These are phyloP conservation scores for Tripidium arundinaceum DNA, from an alignment of 202 grass and related monocot species.

Conservation along the genomic window DNA sequence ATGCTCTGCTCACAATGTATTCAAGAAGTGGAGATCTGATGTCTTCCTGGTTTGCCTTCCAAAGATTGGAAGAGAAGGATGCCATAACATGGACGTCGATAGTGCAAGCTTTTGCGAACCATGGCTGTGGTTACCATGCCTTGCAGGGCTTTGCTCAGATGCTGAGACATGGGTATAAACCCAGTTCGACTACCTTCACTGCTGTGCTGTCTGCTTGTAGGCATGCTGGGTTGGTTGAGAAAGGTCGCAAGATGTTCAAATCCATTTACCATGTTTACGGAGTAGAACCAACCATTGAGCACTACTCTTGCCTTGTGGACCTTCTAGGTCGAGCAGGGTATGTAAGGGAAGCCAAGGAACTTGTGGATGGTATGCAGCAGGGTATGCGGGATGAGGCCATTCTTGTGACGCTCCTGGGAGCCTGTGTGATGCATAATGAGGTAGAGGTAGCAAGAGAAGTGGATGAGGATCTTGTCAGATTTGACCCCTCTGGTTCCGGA, in stretches of 20 bases:
- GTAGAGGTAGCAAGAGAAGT: constrained; percentile 43
- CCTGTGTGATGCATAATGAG: constrained; percentile 46
- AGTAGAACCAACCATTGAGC: constrained; percentile 28
- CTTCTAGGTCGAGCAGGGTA: constrained; percentile 40
- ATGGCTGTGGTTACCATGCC: constrained; percentile 33
- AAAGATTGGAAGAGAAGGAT: constrained; percentile 33
- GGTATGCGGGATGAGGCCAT: constrained; percentile 35
- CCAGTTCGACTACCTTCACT: constrained; percentile 38
- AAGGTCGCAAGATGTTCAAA: constrained; percentile 39
- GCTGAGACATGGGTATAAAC: constrained; percentile 35
- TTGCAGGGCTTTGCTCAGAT: constrained; percentile 45
- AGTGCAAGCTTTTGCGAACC: constrained; percentile 44
- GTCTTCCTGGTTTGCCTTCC: constrained; percentile 31
- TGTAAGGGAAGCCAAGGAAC: constrained; percentile 43
- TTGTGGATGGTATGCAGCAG: constrained; percentile 26
- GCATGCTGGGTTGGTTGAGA: constrained; percentile 37
- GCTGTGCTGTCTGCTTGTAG: constrained; percentile 46
- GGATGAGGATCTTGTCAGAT: constrained; percentile 41
- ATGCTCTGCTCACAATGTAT: constrained; percentile 56
- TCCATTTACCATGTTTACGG: constrained; percentile 20
- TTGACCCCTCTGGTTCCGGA: constrained; percentile 26
- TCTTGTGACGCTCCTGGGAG: constrained; percentile 37
- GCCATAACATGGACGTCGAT: constrained; percentile 48
- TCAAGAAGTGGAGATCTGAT: constrained; percentile 43
- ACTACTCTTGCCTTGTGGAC: constrained; percentile 50